A percentile compares a stretch with the other conserved stretches of the same genome.
phyloP scores from a whole-genome alignment of 2,329 filamentous ascomycete species.

The Diaporthe sp. region DNA sequence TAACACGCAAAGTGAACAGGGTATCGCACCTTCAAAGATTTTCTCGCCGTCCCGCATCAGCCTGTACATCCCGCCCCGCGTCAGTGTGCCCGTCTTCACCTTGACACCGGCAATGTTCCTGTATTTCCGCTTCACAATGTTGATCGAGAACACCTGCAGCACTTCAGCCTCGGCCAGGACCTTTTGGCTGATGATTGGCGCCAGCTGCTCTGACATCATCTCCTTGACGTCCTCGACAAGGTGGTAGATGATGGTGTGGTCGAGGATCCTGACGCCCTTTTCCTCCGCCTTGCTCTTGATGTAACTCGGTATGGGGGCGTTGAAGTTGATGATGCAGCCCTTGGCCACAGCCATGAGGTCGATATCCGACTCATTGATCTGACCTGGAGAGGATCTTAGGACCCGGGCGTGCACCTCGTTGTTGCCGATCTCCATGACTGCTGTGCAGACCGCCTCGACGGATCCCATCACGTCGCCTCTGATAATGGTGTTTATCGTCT shows the following conservation, averaged over 20 bases:
- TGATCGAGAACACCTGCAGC: constrained; percentile 86
- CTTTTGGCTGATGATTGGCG: constrained; percentile 74
- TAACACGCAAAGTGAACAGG: constrained; percentile 6
- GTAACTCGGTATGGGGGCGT: constrained; percentile 76
- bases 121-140: constrained; percentile 77
- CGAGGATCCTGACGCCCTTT: constrained; percentile 81
- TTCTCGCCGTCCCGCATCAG: constrained; percentile 79
- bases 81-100: constrained; percentile 84
- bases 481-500: constrained; percentile 83
- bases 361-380: constrained; percentile 87
- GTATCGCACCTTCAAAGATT: constrained; percentile 83
- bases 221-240: constrained; percentile 80
- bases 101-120: constrained; percentile 89
- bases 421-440: constrained; percentile 84
- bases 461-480: constrained; percentile 96
- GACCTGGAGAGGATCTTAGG: constrained; percentile 82
- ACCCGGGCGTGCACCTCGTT: constrained; percentile 85
- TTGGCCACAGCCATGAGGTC: constrained; percentile 86
- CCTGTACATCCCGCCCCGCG: constrained; percentile 74
- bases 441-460: constrained; percentile 88
- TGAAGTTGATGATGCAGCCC: constrained; percentile 89
- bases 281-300: constrained; percentile 79
- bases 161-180: constrained; percentile 93
- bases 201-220: constrained; percentile 77
- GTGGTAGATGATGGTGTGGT: constrained; percentile 90